Percentiles rank a stretch among this genome's conserved stretches.
Conservation (phyloP, 495 filamentous ascomycete genomes). For the Lasiosphaeriaceae sp. region DNA sequence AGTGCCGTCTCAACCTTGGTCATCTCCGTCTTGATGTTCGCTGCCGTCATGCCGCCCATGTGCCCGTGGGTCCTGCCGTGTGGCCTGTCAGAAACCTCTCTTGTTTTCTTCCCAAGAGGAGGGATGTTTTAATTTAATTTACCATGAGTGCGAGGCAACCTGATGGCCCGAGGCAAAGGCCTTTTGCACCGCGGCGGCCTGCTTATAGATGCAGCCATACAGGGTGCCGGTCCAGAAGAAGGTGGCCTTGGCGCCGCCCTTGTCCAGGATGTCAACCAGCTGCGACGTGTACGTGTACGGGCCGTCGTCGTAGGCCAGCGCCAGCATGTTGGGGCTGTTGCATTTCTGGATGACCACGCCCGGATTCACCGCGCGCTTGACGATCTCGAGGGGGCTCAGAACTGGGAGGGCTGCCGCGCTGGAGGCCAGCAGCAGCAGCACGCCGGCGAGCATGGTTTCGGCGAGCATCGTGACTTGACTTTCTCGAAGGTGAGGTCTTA, state of each 20-base stretch:
- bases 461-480: not conserved
- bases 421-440: not conserved
- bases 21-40: slow-evolving; percentile 46
- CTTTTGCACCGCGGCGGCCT: slow-evolving; percentile 44
- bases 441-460: not conserved
- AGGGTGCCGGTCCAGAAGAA: slow-evolving; percentile 56
- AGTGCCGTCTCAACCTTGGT: slow-evolving; percentile 46
- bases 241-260: slow-evolving; percentile 56
- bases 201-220: slow-evolving; percentile 54
- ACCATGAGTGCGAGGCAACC: slow-evolving; percentile 51
- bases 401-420: slow-evolving; percentile 28
- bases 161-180: slow-evolving; percentile 48
- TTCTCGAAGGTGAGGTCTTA: no score
- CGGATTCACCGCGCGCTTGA: slow-evolving; percentile 34
- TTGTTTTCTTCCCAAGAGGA: no score
- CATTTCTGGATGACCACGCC: slow-evolving; percentile 42
- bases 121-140: not conserved
- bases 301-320: slow-evolving; percentile 69
- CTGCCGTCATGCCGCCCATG: slow-evolving; percentile 38
- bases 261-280: slow-evolving; percentile 62
- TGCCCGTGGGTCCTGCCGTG: slow-evolving; percentile 37
- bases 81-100: not conserved
- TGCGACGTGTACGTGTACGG: slow-evolving; percentile 63
- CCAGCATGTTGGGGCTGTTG: slow-evolving; percentile 37
- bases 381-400: slow-evolving; percentile 29